Evolutionary conservation across 257 asterid species (phyloP), one percentile per base, ranked within the genome.

Genomic region (Solanum pimpinellifolium): DNA sequence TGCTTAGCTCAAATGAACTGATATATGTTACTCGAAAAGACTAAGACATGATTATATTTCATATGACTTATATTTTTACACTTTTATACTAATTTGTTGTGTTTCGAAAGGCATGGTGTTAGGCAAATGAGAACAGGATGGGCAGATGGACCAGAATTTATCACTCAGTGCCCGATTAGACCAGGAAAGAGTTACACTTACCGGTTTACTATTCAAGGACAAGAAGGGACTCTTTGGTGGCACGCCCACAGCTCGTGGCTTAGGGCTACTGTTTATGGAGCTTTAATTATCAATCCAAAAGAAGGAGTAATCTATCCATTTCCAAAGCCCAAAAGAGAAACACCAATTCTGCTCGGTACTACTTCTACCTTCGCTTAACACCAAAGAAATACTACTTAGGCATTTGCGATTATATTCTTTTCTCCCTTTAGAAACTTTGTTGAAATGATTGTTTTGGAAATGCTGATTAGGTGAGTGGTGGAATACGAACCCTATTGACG

Each of bases 201-300:
- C 88, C 90, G 97, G 6, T 96, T 95, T 86, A 93, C 95, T 0
- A 94, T 96, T 42, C 92, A 93, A 90, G 97, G 94, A 20, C 99
- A 96, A 49, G 98, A 94, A 91, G 99, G 99, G 35, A 96, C 99
- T 0, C 93, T 96, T 1, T 96, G 98, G 99, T 96, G 99, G 99
- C 99, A 96, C 72, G 99, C 99, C 39, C 99, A 96, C 88, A 96
- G 99, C 90, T 96, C 98, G 2, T 95, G 98, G 99, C 95, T 96
- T 62, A 89, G 99, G 78, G 98, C 99, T 85, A 95, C 98, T 0
- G 99, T 96, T 80, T 96, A 96, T 23, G 98, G 99, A 9, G 98
- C 95, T 49, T 9, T 96, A 9, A 87, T 96, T 76, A 93, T 96
- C 86, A 95, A 88, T 37, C 99, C 99, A 21, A 93, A 78, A 85